Percentiles rank a stretch among this genome's conserved stretches.
phyloP scores from a whole-genome alignment of 805 yeast species.

The Candida schatavii region DNA sequence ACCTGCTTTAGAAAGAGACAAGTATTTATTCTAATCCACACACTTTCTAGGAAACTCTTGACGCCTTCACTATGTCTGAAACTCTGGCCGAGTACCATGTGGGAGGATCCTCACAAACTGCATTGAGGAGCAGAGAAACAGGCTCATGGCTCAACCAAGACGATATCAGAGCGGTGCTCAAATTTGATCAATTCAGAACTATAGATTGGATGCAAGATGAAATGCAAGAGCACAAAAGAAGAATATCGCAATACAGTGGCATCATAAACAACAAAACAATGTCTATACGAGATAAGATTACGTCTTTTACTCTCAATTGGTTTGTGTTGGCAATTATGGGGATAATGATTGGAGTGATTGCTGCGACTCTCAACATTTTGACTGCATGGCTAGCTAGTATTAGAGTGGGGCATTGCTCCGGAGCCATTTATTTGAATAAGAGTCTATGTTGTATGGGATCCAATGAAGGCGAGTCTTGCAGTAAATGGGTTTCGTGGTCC shows the following conservation, averaged over 20 bases:
- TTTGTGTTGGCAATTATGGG: slow-evolving; percentile 76
- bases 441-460: slow-evolving; percentile 70
- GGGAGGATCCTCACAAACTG: too few species aligned
- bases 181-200: slow-evolving; percentile 61
- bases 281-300: slow-evolving; percentile 22
- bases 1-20: too few species aligned
- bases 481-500: slow-evolving; percentile 72
- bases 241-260: slow-evolving; percentile 19
- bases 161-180: slow-evolving; percentile 35
- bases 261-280: slow-evolving; percentile 8
- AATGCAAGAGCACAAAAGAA: slow-evolving; percentile 42
- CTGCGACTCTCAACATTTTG: slow-evolving; percentile 75
- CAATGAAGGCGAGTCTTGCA: slow-evolving; percentile 49
- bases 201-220: slow-evolving; percentile 72
- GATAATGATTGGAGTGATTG: slow-evolving; percentile 71
- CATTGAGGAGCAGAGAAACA: slow-evolving; percentile 25
- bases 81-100: too few species aligned
- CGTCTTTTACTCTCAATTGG: slow-evolving; percentile 57
- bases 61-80: too few species aligned
- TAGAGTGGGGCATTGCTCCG: slow-evolving; percentile 73
- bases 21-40: too few species aligned
- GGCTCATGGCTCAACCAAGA: slow-evolving; percentile 41
- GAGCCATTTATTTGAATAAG: slow-evolving; percentile 65
- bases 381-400: slow-evolving; percentile 85
- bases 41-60: too few species aligned